Base-by-base conservation (phyloP, 495 filamentous ascomycete species). In the Daldinia loculata region DNA sequence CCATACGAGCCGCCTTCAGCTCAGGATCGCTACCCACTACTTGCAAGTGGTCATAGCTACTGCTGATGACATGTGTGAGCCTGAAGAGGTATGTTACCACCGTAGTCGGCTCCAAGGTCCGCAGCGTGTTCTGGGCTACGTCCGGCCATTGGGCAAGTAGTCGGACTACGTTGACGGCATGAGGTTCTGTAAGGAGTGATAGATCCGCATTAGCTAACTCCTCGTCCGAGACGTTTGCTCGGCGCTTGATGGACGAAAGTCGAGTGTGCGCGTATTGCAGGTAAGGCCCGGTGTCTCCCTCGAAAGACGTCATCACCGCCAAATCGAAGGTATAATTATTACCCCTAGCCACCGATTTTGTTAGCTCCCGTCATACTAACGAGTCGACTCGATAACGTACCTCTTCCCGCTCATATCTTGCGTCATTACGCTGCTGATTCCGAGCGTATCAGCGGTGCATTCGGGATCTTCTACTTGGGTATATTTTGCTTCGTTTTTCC, bases 31-130 rank as follows among this genome's bases (percentile, higher is more conserved):
- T 92, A 51, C 92, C 91, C 12, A 95, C 86, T 26, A 97, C 90
- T 75, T 91, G 86, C 34, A 97, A 85, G 4, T 92, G 86, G 72
- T 94, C 93, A 77, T 95, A 97, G 77, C 90, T 91, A 39, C 89
- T 92, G 83, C 91, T 94, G 61, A 97, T 79, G 56, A 89, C 84
- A 77, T 95, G 93, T 1, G 92, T 96, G 90, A 97, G 91, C 80
- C 89, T 90, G 84, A 95, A 95, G 50, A 97, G 87, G 80, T 95
- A 97, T 11, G 89, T 89, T 34, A 97, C 82, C 56, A 96, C 80
- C 0, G 88, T 89, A 8, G 86, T 85, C 6, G 89, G 89, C 76
- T 91, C 89, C 6, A 88, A 82, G 0, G 88, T 89, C 74, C 86
- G 87, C 24, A 90, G 81, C 0, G 88, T 89, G 64, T 89, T 89